These are phyloP conservation scores for Auricularia sp. DNA, from an alignment of 768 basidiomycete genomes.

Conservation along the genomic window DNA sequence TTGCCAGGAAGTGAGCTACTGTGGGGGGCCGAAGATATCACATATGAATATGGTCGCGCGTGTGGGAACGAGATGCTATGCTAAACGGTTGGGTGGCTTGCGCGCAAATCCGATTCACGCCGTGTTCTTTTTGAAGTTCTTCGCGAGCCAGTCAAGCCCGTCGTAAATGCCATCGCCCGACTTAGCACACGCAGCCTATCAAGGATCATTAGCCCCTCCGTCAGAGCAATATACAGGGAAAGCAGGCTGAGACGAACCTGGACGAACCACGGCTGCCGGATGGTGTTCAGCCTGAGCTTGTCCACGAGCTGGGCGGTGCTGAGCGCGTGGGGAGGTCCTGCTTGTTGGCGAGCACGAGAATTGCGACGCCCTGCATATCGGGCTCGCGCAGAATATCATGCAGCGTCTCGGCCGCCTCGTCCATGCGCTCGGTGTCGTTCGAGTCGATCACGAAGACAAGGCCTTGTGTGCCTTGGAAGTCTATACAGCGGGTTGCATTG, in stretches of 20 bases:
- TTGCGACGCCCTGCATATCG: conserved; percentile 86
- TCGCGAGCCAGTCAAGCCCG: conserved; percentile 91
- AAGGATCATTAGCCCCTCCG: not conserved
- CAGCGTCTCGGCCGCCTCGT: conserved; percentile 43
- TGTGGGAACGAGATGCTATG: no score
- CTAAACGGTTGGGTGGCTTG: no score
- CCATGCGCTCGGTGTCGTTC: conserved; percentile 36
- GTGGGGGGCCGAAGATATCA: no score
- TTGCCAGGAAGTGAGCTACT: no score
- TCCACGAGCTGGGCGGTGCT: conserved; percentile 98
- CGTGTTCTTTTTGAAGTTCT: conserved; percentile 10
- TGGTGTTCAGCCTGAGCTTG: conserved; percentile 95
- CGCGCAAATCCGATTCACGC: no score
- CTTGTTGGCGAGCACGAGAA: conserved; percentile 99
- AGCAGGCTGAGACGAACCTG: conserved; percentile 39
- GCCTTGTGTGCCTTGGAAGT: conserved; percentile 50
- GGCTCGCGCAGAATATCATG: conserved; percentile 31
- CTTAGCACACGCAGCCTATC: conserved; percentile 92
- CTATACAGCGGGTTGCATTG: conserved; percentile 30
- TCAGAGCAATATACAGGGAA: no score
- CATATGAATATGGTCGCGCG: no score
- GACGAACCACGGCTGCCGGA: conserved; percentile 96
- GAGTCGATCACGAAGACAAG: conserved; percentile 61
- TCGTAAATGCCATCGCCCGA: conserved; percentile 98
- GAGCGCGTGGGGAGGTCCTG: conserved; percentile 99